These are phyloP conservation scores for Daphne laureola DNA, from an alignment of 441 rosid genomes.

Conservation along the genomic window DNA sequence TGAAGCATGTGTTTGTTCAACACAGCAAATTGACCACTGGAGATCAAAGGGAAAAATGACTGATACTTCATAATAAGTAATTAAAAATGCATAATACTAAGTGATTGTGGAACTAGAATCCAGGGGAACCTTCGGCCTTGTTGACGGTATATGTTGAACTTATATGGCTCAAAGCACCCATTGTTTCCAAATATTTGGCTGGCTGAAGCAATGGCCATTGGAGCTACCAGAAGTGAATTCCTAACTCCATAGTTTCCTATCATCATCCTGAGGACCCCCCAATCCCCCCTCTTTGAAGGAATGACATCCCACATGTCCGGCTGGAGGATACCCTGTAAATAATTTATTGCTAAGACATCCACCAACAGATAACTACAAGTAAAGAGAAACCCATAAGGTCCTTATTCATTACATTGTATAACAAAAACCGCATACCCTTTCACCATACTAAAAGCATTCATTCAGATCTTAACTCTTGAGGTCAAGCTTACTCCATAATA, in stretches of 20 bases:
- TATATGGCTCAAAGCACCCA: slow-evolving; percentile 91
- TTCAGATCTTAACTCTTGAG: neutral
- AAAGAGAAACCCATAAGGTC: neutral
- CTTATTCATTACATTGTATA: too few relatives aligned
- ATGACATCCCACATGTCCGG: slow-evolving; percentile 89
- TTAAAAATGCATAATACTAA: neutral
- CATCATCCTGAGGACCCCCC: slow-evolving; percentile 54
- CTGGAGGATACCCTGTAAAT: slow-evolving; percentile 67
- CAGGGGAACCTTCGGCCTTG: slow-evolving; percentile 64
- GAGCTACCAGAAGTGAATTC: slow-evolving; percentile 80
- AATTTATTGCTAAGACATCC: slow-evolving; percentile 3
- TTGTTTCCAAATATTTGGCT: slow-evolving; percentile 95
- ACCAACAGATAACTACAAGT: neutral
- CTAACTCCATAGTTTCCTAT: slow-evolving; percentile 65
- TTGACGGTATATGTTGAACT: slow-evolving; percentile 83
- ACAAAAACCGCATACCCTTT: too few relatives aligned
- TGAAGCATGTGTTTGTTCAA: slow-evolving; percentile 95
- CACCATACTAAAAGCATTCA: too few relatives aligned
- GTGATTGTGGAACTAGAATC: slow-evolving; percentile 2
- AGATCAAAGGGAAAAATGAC: slow-evolving; percentile 9
- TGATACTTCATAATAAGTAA: neutral
- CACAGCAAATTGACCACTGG: slow-evolving; percentile 88
- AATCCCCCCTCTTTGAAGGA: slow-evolving; percentile 68
- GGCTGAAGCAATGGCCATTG: slow-evolving; percentile 96
- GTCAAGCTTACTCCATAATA: neutral